These are phyloP conservation scores for Tuber borchii DNA, from an alignment of 495 filamentous ascomycete species.

Conservation along the genomic window DNA sequence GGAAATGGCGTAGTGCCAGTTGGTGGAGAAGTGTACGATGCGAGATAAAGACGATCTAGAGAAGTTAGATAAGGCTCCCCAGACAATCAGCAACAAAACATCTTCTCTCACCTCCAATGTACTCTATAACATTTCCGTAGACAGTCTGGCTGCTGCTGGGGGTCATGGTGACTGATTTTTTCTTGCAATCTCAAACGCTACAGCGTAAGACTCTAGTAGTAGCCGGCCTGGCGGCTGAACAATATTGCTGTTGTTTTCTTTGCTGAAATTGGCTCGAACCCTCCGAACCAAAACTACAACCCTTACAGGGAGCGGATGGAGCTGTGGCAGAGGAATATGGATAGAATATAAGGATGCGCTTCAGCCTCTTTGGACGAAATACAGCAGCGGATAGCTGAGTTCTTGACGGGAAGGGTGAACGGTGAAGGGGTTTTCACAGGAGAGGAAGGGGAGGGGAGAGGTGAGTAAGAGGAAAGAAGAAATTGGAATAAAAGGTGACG, in stretches of 20 bases:
- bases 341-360: neutral
- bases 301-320: constrained; percentile 21
- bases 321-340: neutral
- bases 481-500: neutral
- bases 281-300: neutral
- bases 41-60: constrained; percentile 81
- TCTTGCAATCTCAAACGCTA: constrained; percentile 11
- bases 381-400: neutral
- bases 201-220: constrained; percentile 25
- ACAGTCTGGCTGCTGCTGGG: constrained; percentile 25
- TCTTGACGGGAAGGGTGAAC: neutral
- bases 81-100: neutral
- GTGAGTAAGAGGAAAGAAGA: neutral
- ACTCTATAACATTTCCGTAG: constrained; percentile 69
- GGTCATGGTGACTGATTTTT: constrained; percentile 29
- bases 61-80: neutral
- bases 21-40: constrained; percentile 78
- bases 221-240: constrained; percentile 1
- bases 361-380: neutral
- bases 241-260: neutral
- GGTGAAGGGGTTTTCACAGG: neutral
- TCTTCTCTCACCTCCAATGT: constrained; percentile 58
- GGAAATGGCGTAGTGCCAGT: constrained; percentile 78
- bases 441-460: neutral
- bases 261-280: neutral